Evolutionary conservation across 2,329 filamentous ascomycete genomes (phyloP).

Genomic region (Fusarium sp.): DNA sequence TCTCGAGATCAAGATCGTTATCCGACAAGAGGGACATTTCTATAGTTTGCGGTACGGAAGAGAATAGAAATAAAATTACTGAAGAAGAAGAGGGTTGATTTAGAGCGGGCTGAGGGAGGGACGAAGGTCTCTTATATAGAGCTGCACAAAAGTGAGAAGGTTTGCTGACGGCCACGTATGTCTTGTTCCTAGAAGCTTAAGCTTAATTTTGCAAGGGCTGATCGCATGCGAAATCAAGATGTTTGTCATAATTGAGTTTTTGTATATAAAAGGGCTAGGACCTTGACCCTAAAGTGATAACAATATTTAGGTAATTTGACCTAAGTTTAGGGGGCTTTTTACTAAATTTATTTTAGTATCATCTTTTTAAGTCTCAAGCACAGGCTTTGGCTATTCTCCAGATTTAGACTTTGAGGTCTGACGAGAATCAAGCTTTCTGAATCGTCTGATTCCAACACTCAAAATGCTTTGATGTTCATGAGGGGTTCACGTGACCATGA

Average conservation of each 20-base stretch:
- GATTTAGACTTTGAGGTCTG: not conserved
- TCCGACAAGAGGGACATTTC: not conserved
- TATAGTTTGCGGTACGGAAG: accelerated
- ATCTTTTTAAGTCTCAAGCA: not conserved
- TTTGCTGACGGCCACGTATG: not conserved
- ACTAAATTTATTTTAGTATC: not conserved
- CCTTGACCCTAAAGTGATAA: not conserved
- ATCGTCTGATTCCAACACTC: not conserved
- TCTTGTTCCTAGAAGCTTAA: not conserved
- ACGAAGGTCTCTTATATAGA: not conserved
- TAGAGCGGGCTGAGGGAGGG: not conserved
- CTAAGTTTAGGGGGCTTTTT: not conserved
- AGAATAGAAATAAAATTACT: too few relatives aligned
- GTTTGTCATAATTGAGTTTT: not conserved
- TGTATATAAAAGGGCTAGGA: not conserved
- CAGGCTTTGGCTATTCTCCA: too few relatives aligned
- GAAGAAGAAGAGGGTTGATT: too few relatives aligned
- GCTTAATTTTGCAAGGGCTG: accelerated
- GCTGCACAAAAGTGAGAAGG: not conserved
- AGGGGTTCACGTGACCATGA: slow-evolving; percentile 14
- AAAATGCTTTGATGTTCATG: not conserved
- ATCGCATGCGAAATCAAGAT: not conserved
- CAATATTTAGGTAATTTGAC: not conserved
- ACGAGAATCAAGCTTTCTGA: not conserved
- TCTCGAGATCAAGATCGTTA: not conserved